These are phyloP conservation scores for Periconia digitata DNA, from an alignment of 2,329 filamentous ascomycete species.

Conservation along the genomic window DNA sequence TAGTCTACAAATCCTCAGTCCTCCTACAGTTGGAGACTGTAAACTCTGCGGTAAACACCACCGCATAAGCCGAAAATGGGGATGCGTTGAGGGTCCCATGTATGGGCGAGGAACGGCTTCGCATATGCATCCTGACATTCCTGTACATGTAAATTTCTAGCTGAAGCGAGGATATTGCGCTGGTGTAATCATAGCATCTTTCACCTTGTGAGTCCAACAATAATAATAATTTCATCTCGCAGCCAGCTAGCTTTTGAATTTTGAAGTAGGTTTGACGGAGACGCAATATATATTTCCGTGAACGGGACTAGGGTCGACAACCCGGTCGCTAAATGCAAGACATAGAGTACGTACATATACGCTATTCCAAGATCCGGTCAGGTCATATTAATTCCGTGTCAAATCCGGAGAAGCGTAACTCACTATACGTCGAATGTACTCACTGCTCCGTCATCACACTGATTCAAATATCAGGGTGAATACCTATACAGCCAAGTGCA, in stretches of 20 bases:
- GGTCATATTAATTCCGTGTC: neutral
- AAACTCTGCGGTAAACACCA: too few species aligned
- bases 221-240: neutral
- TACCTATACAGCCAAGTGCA: neutral
- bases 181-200: too few species aligned
- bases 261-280: neutral
- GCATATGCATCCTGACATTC: too few species aligned
- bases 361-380: neutral
- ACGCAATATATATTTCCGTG: neutral
- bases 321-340: neutral
- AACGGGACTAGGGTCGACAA: neutral
- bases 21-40: too few species aligned
- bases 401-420: neutral
- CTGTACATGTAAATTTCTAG: too few species aligned
- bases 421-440: neutral
- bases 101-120: too few species aligned
- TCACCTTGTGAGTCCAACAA: too few species aligned
- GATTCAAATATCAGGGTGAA: neutral
- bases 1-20: too few species aligned
- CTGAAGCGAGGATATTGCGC: too few species aligned
- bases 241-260: neutral
- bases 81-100: too few species aligned
- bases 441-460: neutral
- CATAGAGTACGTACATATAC: neutral
- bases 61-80: too few species aligned